A percentile compares a stretch with the other conserved stretches of the same genome.
These are phyloP conservation scores for Debaryomyces psychrophilus DNA, from an alignment of 1,139 yeast genomes.

Conservation along the genomic window DNA sequence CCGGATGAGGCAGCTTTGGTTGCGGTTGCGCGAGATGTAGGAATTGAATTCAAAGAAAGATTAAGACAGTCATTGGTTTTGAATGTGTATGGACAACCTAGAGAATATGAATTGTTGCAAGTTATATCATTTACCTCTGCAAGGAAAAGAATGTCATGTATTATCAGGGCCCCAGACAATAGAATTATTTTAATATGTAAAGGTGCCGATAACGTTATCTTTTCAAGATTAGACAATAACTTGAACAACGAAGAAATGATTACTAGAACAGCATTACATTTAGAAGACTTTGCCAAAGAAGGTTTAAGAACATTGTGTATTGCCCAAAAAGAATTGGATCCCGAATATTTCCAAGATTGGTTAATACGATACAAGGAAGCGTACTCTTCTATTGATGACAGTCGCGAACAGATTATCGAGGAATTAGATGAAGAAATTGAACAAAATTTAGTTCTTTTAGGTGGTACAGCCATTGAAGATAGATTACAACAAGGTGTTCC, in stretches of 20 bases:
- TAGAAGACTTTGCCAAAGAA: constrained; percentile 94
- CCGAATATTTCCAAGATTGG: constrained; percentile 70
- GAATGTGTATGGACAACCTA: constrained; percentile 72
- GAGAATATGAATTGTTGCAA: constrained; percentile 74
- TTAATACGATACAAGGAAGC: constrained; percentile 70
- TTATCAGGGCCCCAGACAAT: constrained; percentile 51
- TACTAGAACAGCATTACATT: constrained; percentile 66
- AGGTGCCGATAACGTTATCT: constrained; percentile 95
- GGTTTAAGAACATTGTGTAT: constrained; percentile 94
- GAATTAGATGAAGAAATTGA: constrained; percentile 81
- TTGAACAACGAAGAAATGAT: constrained; percentile 40
- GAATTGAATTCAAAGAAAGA: constrained; percentile 78
- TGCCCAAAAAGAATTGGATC: constrained; percentile 75
- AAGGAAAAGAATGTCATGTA: constrained; percentile 75
- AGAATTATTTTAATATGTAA: constrained; percentile 70
- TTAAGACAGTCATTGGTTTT: constrained; percentile 71
- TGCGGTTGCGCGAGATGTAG: constrained; percentile 89
- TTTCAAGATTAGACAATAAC: constrained; percentile 60
- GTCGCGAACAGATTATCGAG: constrained; percentile 80
- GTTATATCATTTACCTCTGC: constrained; percentile 86
- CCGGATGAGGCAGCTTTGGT: constrained; percentile 98
- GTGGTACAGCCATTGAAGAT: constrained; percentile 98
- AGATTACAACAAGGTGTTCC: constrained; percentile 96
- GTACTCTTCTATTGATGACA: constrained; percentile 65
- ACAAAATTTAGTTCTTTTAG: constrained; percentile 67